phyloP scores from a whole-genome alignment of 208 protist species.

The Crithidia sp. region DNA sequence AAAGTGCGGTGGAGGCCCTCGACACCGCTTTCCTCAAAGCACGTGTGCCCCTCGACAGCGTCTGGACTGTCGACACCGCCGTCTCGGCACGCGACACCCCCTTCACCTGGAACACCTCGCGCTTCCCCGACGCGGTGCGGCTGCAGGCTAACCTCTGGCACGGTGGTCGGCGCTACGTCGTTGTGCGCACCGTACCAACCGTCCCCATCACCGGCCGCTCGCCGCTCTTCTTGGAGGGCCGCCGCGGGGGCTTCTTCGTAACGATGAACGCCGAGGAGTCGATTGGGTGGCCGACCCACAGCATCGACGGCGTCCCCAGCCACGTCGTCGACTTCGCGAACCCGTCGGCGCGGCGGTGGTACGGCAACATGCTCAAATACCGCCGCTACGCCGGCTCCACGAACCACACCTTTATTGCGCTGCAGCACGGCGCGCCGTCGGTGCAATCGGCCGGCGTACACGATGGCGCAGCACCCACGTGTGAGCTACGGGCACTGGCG shows the following conservation, averaged over 20 bases:
- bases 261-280: conserved; percentile 54
- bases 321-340: conserved; percentile 96
- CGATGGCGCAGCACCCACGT: not conserved
- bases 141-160: conserved; percentile 88
- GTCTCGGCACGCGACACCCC: conserved; percentile 32
- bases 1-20: conserved; percentile 24
- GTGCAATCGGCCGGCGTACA: conserved; percentile 39
- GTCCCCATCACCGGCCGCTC: conserved; percentile 88
- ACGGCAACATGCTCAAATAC: conserved; percentile 83
- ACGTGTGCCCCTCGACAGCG: conserved; percentile 51
- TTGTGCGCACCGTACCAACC: conserved; percentile 97
- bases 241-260: conserved; percentile 76
- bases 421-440: conserved; percentile 96
- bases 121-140: conserved; percentile 90
- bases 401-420: conserved; percentile 92
- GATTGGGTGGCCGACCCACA: conserved; percentile 35
- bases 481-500: conserved; percentile 71
- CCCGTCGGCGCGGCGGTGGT: conserved; percentile 86
- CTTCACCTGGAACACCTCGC: conserved; percentile 51
- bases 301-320: conserved; percentile 36
- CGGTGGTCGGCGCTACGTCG: conserved; percentile 85
- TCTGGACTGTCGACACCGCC: conserved; percentile 27
- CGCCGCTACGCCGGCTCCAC: conserved; percentile 92
- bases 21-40: conserved; percentile 25
- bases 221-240: conserved; percentile 74